Base-by-base conservation (phyloP, 2,329 filamentous ascomycete genomes). In the Zymoseptoria tritici region DNA sequence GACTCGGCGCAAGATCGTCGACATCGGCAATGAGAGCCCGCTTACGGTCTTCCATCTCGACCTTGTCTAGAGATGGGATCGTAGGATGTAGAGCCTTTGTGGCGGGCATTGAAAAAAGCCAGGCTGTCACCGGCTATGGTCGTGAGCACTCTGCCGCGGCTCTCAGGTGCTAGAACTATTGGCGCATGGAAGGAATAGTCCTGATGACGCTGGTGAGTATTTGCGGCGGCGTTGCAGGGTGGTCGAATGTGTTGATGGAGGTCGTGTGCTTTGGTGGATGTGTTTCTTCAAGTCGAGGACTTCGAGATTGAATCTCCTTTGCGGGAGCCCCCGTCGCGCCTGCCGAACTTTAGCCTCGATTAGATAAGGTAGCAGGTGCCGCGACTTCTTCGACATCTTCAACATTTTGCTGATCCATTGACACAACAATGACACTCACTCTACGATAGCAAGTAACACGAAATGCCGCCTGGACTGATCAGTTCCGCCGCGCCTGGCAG, bases 11-110 rank as follows among this genome's bases (percentile, higher is more conserved):
- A 72, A 90, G 81, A 68, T 97, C 91, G 75, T 94, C 90, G 71
- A 85, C 80, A 73, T 88, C 89, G 77, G 85, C 83, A 69, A 88
- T 83, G 73, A 91, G 90, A 73, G 91, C 89, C 85, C 94, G 87
- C 85, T 99, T 99, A 85, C 94, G 91, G 82, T 97, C 94, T 84
- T 99, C 94, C 93, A 97, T 99, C 85, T 94, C 96, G 81, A 86
- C 81, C 79, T 90, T 83, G 83, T 86, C 86, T 76, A 83, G 77
- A 80, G 90, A 88, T 81, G 89, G 85, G 84, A 86, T 60, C 58
- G 65, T 64, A 81, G 88, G 84, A 57, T 66, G 57, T 52, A 54
- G 55, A 54, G 67, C 58, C 61, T 65, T 66, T 56, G 65, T 66
- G 64, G 68, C 65, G 63, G 65, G 62, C 67, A 70, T 69, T 66